phyloP scores from a whole-genome alignment of 2,329 filamentous ascomycete species.

The Pestalotiopsis sp. region DNA sequence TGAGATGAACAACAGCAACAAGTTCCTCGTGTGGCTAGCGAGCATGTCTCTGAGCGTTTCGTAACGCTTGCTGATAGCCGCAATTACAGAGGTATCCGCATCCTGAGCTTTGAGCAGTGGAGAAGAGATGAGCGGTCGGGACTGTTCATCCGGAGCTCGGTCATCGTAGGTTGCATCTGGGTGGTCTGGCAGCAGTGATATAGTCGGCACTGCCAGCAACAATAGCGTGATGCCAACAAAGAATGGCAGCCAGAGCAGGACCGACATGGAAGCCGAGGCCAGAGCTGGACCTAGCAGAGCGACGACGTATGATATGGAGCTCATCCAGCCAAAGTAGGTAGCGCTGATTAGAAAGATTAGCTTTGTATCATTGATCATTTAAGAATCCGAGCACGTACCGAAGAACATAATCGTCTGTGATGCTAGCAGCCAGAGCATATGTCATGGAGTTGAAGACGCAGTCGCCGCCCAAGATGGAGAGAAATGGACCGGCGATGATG shows the following conservation, averaged over 20 bases:
- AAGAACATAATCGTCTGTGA: constrained; percentile 44
- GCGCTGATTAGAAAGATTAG: constrained; percentile 32
- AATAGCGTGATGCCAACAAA: constrained; percentile 40
- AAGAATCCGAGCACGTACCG: constrained; percentile 23
- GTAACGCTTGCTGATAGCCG: constrained; percentile 28
- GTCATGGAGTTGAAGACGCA: constrained; percentile 53
- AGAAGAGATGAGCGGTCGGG: constrained; percentile 39
- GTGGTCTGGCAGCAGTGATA: constrained; percentile 30
- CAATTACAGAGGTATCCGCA: constrained; percentile 17
- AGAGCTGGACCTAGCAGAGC: constrained; percentile 47
- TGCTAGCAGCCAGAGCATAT: constrained; percentile 44
- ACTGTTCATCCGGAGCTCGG: constrained; percentile 31
- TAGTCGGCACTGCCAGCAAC: constrained; percentile 31
- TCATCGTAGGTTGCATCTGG: constrained; percentile 1
- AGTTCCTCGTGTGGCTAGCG: constrained; percentile 40
- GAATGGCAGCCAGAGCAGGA: constrained; percentile 46
- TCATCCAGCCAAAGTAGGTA: constrained; percentile 53
- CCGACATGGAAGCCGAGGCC: constrained; percentile 46
- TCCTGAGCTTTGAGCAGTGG: constrained; percentile 38
- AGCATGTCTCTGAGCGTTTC: constrained; percentile 33
- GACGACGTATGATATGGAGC: constrained; percentile 48
- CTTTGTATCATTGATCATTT: not conserved
- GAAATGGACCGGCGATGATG: constrained; percentile 40
- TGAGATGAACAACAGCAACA: constrained; percentile 42
- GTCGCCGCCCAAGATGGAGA: constrained; percentile 50